Evolutionary conservation across 2,329 filamentous ascomycete genomes (phyloP), one percentile per base, ranked within the genome.

Genomic region (Clonostachys rhizophaga): DNA sequence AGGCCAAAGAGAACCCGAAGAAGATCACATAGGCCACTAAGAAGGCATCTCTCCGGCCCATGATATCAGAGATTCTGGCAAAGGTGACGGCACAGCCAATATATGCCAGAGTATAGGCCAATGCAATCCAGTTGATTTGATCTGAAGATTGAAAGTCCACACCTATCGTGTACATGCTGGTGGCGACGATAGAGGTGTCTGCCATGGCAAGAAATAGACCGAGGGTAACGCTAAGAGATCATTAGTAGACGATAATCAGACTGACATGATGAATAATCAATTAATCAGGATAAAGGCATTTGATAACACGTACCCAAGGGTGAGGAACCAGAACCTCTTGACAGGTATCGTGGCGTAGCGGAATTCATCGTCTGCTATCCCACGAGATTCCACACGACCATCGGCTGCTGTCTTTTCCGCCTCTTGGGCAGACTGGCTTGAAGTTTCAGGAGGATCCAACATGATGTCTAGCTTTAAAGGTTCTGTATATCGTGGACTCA

Each of bases 161-260:
- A 2, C 73, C 75, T 42, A 83, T 83, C n/a, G 67, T 67, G 54
- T 76, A 76, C 10, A 84, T 60, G 41, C 75, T 76, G 12, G 79
- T 83, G 2, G 79, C 78, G 2, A 84, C 75, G 36, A 84, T 82
- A 5, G 79, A 79, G 2, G 75, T 73, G 57, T 83, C 79, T n/a
- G 82, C 58, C 54, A 81, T 72, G 30, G 80, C 76, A 43, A 84
- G 68, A 46, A 81, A 78, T 1, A 83, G 67, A 4, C 78, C 79
- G 6, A 75, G 60, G 17, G 67, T 72, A 13, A 79, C 61, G 20
- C 37, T 34, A 14, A 35, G 24, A 47, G 18, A 40, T 36, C 8
- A 36, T 18, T 16, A 34, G 16, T 9, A 33, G 20, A n/a, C 24
- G 6, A 47, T n/a, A 39, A 39, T n/a, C 12, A n/a, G n/a, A 24